phyloP scores from a whole-genome alignment of 2,329 filamentous ascomycete species.

The Exophiala sideris region DNA sequence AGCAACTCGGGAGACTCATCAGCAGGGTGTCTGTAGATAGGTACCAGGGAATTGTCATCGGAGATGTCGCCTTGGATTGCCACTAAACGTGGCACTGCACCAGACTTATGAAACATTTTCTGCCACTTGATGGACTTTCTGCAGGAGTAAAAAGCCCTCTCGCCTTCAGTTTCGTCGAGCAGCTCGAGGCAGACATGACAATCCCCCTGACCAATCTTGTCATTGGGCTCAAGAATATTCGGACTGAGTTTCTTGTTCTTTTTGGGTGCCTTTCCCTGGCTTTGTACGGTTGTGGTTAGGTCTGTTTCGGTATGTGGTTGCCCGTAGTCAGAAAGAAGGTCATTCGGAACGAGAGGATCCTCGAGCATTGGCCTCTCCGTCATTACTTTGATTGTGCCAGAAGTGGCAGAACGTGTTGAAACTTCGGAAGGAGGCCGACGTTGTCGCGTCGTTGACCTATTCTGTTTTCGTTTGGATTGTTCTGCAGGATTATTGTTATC shows the following conservation, averaged over 20 bases:
- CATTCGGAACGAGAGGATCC: background rate
- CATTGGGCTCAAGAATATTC: conserved; percentile 38
- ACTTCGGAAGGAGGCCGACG: conserved; percentile 15
- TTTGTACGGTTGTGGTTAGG: no score
- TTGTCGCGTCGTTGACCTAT: conserved; percentile 4
- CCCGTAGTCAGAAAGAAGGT: background rate
- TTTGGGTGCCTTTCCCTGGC: background rate
- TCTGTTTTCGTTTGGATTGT: conserved; percentile 16
- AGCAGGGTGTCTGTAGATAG: conserved; percentile 90
- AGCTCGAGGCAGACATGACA: conserved; percentile 70
- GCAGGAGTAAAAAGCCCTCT: conserved; percentile 41
- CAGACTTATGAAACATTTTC: conserved; percentile 86
- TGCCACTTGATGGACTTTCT: conserved; percentile 74
- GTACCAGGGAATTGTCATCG: conserved; percentile 65
- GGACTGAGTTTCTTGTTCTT: conserved; percentile 15
- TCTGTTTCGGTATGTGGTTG: no score
- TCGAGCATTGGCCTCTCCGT: background rate
- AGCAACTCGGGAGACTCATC: conserved; percentile 79
- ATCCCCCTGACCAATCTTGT: conserved; percentile 73
- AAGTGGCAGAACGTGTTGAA: conserved; percentile 5
- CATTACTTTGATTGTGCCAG: background rate
- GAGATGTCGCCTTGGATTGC: conserved; percentile 76
- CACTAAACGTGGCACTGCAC: conserved; percentile 85
- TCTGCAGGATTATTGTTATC: conserved; percentile 3
- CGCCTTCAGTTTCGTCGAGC: conserved; percentile 60